Base-by-base conservation (phyloP, 495 filamentous ascomycete species). In the Podospora bellae-mahoneyi region DNA sequence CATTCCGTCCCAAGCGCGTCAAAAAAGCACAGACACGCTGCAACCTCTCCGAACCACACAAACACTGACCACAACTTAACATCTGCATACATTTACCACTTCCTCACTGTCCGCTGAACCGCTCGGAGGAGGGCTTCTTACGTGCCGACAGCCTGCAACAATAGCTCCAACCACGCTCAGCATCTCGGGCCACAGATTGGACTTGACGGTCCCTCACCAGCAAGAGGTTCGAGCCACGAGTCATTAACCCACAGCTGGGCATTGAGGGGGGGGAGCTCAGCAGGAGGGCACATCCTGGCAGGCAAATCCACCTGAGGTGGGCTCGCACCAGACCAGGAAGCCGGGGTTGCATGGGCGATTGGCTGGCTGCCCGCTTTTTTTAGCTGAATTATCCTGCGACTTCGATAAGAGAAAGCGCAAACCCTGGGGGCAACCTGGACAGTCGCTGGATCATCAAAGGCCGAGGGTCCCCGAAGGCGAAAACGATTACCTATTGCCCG, bases 401-500 rank as follows among this genome's bases (percentile, higher is more conserved):
- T 58, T 58, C 55, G 55, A 58, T 20, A 58, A 58, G 55, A 58
- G 23, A 58, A 26, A 58, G 7, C 13, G n/a, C 55, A 26, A 58
- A 58, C 55, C 55, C 55, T 26, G 55, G 55, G 55, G 55, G 55
- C 23, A 20, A 58, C 55, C 55, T 58, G 55, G 54, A 57, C 9
- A n/a, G 54, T 57, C 20, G 5, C 54, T 57, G 54, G 23, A 18
- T 48, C 39, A 48, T 10, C n/a, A 26, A 19, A 58, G 55, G 55
- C 55, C 55, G 55, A 58, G 23, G 55, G 23, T 26, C 55, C 23
- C 55, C 55, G 55, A 58, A 58, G 55, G 55, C 55, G 55, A 58
- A 58, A 26, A 26, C n/a, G 23, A 58, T 58, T 58, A 58, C 55
- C n/a, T 26, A 20, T 58, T 58, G 23, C 23, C 23, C 23, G 23